Percentiles rank a stretch among this genome's conserved stretches.
Conservation (phyloP, 306 rosid genomes). For the Psophocarpus tetragonolobus region DNA sequence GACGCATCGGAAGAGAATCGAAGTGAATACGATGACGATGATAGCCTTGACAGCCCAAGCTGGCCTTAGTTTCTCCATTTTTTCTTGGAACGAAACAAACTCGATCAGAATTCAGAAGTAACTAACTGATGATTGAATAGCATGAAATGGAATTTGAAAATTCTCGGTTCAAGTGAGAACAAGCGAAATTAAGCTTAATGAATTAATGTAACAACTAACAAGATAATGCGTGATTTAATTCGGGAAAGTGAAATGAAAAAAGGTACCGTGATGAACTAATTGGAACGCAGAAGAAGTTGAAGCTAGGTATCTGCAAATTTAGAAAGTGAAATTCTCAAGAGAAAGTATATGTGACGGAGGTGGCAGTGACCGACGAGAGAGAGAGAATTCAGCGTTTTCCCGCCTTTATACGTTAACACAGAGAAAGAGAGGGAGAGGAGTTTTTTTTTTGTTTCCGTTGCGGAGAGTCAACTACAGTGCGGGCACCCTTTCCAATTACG, state of each 20-base stretch:
- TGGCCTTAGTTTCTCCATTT: conserved; percentile 54
- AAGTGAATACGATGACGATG: conserved; percentile 48
- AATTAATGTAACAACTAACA: not conserved
- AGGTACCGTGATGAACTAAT: not conserved
- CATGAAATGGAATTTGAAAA: not conserved
- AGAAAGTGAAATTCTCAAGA: not conserved
- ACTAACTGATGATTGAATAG: not conserved
- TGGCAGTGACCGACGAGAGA: not conserved
- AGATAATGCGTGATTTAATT: not conserved
- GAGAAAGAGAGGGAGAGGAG: not conserved
- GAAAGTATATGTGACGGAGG: not conserved
- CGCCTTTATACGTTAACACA: conserved; percentile 31
- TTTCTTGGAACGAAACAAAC: conserved; percentile 17
- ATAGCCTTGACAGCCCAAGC: conserved; percentile 58
- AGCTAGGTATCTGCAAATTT: not conserved
- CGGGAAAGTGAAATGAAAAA: not conserved
- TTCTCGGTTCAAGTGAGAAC: not conserved
- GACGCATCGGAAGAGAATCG: conserved; percentile 60
- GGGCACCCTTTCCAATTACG: not conserved
- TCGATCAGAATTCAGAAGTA: not conserved
- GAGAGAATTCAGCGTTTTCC: conserved; percentile 6
- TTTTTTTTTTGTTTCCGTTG: not conserved
- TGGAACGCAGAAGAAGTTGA: not conserved
- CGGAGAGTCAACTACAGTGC: conserved; percentile 3
- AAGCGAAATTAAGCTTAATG: not conserved